Base-by-base conservation (phyloP, 208 protist species). In the Acanthamoeba royreba region DNA sequence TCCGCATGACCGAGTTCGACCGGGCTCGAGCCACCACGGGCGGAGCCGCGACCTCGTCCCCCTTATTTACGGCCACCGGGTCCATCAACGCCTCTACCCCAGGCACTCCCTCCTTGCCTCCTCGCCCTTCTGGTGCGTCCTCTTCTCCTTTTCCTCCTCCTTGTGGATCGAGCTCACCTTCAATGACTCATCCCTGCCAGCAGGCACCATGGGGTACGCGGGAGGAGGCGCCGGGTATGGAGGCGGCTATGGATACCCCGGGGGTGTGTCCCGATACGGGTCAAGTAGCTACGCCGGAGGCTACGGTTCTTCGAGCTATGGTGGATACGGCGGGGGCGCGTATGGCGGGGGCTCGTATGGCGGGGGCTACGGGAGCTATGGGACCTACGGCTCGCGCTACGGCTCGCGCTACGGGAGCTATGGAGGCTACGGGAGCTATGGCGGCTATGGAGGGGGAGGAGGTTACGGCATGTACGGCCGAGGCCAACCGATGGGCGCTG, bases 401-500 rank as follows among this genome's bases (percentile, higher is more conserved):
- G 77, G 83, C 45, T 63, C 58, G 28, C 25, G 61, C 22, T 94
- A 94, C 17, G 33, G 81, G 28, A 25, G 13, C 42, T 93, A 93
- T 92, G 90, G 90, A n/a, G 92, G 92, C 38, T 93, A 93, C 46
- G 87, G 74, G 47, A 4, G 9, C 47, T 92, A 92, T 92, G 86
- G 86, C 28, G 89, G 89, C n/a, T 93, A 93, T 45, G 85, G 63
- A 47, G 8, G 11, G 15, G 17, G 28, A 19, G n/a, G n/a, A n/a
- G 28, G 55, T 28, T 61, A 63, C 81, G 81, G 81, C 13, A 45
- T 8, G 25, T 47, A 58, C 81, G 58, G 15, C 45, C 17, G 0
- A 4, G 31, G 46, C 4, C 43, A 45, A 17, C 17, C 49, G 17
- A 53, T 89, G 22, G 49, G 42, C 9, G 85, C 33, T 53, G 47